phyloP scores from a whole-genome alignment of 768 basidiomycete genomes.

The Mrakia blollopis region DNA sequence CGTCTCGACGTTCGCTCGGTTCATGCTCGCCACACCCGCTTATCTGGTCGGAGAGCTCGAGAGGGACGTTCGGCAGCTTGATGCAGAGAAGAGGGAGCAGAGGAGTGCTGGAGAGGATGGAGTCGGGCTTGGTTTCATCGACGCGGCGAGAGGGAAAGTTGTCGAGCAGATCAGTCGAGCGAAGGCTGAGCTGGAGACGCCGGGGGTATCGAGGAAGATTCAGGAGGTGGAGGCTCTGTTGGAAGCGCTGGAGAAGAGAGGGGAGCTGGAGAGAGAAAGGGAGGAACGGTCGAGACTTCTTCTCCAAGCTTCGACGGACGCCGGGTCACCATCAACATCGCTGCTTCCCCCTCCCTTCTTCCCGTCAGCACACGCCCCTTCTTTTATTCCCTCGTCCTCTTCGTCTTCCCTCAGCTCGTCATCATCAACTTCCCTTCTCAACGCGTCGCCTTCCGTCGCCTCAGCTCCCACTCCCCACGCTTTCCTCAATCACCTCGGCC shows the following conservation, averaged over 20 bases:
- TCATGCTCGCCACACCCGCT: conserved; percentile 90
- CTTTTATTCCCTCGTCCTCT: not conserved
- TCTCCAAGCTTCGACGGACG: conserved; percentile 2
- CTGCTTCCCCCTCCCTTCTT: conserved; percentile 40
- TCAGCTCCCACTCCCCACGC: not conserved
- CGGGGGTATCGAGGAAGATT: conserved; percentile 35
- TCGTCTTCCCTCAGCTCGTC: conserved; percentile 17
- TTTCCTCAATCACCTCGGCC: conserved; percentile 30
- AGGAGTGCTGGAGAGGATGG: conserved; percentile 61
- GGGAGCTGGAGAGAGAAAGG: conserved; percentile 44
- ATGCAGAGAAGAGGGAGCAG: conserved; percentile 62
- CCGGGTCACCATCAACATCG: not conserved
- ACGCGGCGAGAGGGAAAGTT: conserved; percentile 69
- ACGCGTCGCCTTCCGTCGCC: no score
- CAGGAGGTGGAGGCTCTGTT: not conserved
- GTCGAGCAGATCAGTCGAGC: conserved; percentile 75
- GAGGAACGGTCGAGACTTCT: conserved; percentile 35
- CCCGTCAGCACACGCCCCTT: conserved; percentile 12
- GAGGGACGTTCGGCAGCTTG: conserved; percentile 66
- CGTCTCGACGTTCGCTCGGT: conserved; percentile 77
- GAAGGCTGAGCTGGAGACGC: conserved; percentile 61
- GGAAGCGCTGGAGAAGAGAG: conserved; percentile 49
- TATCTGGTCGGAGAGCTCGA: conserved; percentile 72
- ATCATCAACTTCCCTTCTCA: conserved; percentile 14
- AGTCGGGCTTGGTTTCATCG: conserved; percentile 72